A percentile compares a stretch with the other conserved stretches of the same genome.
phyloP scores from a whole-genome alignment of 208 protist genomes.

The Crithidia brevicula region DNA sequence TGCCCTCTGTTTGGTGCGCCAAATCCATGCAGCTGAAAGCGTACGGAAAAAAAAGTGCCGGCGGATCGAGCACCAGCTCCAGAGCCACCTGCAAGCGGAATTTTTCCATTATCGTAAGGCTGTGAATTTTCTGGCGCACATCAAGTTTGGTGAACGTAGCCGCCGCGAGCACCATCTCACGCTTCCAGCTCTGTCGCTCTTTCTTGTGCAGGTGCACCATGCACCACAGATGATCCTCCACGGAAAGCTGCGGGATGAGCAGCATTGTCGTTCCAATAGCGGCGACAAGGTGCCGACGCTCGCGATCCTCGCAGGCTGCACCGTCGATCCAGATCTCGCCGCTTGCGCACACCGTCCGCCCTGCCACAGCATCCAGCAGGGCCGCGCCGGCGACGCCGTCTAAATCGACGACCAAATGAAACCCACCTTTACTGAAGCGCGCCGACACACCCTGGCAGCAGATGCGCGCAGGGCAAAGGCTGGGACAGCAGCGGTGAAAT shows the following conservation, averaged over 20 bases:
- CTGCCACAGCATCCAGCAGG: slow-evolving; percentile 47
- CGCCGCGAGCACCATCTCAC: slow-evolving; percentile 37
- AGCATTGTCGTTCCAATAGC: slow-evolving; percentile 26
- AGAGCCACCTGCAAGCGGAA: slow-evolving; percentile 63
- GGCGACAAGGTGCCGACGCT: slow-evolving; percentile 18
- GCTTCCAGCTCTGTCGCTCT: slow-evolving; percentile 36
- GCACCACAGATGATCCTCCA: slow-evolving; percentile 58
- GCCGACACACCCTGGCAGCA: slow-evolving; percentile 52
- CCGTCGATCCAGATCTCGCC: slow-evolving; percentile 44
- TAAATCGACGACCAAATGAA: slow-evolving; percentile 58
- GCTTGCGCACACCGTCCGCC: slow-evolving; percentile 20
- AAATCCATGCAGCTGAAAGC: slow-evolving; percentile 42
- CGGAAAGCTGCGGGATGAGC: slow-evolving; percentile 52
- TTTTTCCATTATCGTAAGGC: slow-evolving; percentile 39
- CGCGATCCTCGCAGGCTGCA: not conserved
- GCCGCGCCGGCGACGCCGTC: slow-evolving; percentile 25
- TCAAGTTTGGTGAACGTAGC: slow-evolving; percentile 48
- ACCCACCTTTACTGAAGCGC: slow-evolving; percentile 29
- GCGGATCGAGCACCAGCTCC: slow-evolving; percentile 66
- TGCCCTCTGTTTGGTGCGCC: slow-evolving; percentile 27
- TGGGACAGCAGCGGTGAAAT: slow-evolving; percentile 33
- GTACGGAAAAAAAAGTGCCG: slow-evolving; percentile 48
- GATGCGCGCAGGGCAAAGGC: slow-evolving; percentile 21
- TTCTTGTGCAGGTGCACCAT: slow-evolving; percentile 53
- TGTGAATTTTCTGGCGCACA: slow-evolving; percentile 25